Conservation (phyloP, 2,329 filamentous ascomycete species). For the Cytospora mali region DNA sequence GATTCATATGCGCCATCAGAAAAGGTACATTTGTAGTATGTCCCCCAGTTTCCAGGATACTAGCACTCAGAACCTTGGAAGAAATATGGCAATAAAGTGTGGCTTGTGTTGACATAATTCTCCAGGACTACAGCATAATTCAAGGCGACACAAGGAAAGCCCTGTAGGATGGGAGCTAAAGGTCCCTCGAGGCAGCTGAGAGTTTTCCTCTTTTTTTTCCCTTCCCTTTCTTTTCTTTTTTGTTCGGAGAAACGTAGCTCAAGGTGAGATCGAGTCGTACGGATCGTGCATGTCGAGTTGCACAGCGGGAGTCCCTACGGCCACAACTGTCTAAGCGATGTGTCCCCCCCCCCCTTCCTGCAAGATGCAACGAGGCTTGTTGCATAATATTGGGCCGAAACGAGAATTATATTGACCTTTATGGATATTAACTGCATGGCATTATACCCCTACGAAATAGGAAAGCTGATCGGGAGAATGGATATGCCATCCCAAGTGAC, state of each 20-base stretch:
- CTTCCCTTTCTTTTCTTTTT: no score
- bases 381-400: constrained; percentile 2
- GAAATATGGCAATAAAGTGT: constrained; percentile 17
- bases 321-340: constrained; percentile 18
- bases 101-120: constrained; percentile 23
- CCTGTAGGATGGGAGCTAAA: not conserved
- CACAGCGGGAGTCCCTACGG: constrained; percentile 22
- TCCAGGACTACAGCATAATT: constrained; percentile 14
- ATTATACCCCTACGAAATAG: no score
- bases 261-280: constrained; percentile 33
- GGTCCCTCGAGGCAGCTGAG: not conserved
- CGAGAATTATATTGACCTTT: no score
- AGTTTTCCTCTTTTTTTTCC: no score
- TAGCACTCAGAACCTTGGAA: not conserved
- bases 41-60: not conserved
- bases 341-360: no score
- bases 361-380: constrained; percentile 14
- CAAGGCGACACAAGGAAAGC: constrained; percentile 4
- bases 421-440: no score
- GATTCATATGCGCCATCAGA: not conserved
- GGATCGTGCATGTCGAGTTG: constrained; percentile 30
- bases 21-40: no score
- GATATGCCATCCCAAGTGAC: no score
- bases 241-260: constrained; percentile 12
- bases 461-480: no score